Conservation (phyloP, 2,329 filamentous ascomycete species). For the Cytospora piceae region DNA sequence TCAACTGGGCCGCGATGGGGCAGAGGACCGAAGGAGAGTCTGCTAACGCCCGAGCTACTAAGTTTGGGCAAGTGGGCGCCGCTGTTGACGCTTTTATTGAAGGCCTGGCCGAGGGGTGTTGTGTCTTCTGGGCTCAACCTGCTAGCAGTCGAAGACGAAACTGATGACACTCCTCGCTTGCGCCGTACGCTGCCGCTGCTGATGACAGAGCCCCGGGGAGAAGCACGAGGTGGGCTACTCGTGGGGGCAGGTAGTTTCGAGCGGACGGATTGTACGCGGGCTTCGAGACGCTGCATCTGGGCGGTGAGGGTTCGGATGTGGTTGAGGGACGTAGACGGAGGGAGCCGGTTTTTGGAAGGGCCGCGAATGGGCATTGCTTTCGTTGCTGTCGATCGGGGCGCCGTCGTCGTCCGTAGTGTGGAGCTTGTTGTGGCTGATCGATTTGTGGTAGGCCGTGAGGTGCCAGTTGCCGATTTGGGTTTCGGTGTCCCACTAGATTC, state of each 20-base stretch:
- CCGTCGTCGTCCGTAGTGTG: conserved; percentile 41
- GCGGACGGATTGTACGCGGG: conserved; percentile 85
- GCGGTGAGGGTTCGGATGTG: conserved; percentile 94
- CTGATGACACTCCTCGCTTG: conserved; percentile 67
- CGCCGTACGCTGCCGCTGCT: conserved; percentile 63
- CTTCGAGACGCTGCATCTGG: conserved; percentile 96
- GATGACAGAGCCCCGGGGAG: conserved; percentile 63
- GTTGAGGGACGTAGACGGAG: conserved; percentile 73
- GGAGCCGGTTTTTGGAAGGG: conserved; percentile 48
- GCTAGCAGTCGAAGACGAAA: conserved; percentile 49
- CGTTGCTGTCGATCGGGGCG: conserved; percentile 51
- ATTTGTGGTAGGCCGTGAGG: conserved; percentile 38
- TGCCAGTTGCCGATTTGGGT: conserved; percentile 47
- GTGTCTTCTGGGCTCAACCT: conserved; percentile 52
- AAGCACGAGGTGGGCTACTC: conserved; percentile 76
- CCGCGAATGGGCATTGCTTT: conserved; percentile 49
- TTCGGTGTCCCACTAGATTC: conserved; percentile 60
- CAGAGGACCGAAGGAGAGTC: conserved; percentile 60
- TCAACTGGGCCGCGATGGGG: conserved; percentile 57
- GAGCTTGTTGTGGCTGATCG: conserved; percentile 53
- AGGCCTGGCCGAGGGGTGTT: conserved; percentile 49
- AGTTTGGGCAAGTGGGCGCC: conserved; percentile 59
- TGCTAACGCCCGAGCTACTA: conserved; percentile 64
- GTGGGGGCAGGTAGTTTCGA: conserved; percentile 87
- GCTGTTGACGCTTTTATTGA: conserved; percentile 36